Conservation (phyloP, 768 basidiomycete genomes). For the Galerina marginata region DNA sequence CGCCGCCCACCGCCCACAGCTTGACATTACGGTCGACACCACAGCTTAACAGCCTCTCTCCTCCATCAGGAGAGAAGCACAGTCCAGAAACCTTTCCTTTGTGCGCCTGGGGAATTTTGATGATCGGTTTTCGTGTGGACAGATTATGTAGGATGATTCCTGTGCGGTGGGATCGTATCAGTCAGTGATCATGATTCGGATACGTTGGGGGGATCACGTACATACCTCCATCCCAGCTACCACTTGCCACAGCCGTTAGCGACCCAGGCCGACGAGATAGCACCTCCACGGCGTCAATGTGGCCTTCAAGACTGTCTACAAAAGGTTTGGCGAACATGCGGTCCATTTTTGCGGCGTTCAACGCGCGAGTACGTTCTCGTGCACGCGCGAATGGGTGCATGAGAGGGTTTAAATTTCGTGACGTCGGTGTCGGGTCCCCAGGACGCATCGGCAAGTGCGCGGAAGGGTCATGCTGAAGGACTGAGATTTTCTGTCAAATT, state of each 20-base stretch:
- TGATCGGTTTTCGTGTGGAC: conserved; percentile 55
- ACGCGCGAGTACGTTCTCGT: conserved; percentile 89
- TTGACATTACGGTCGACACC: conserved; percentile 85
- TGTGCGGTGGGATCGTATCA: conserved; percentile 32
- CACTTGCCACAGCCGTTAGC: conserved; percentile 83
- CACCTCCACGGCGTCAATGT: conserved; percentile 92
- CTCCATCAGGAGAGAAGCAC: conserved; percentile 63
- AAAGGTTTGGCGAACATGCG: conserved; percentile 98
- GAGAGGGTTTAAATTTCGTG: conserved; percentile 92
- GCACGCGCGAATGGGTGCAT: conserved; percentile 95
- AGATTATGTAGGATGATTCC: conserved; percentile 89
- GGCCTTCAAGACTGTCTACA: conserved; percentile 87
- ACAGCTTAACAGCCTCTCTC: conserved; percentile 73
- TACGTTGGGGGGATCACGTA: conserved; percentile 23
- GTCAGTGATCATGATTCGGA: conserved; percentile 7
- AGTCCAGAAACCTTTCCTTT: conserved; percentile 87
- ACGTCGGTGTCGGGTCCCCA: conserved; percentile 86
- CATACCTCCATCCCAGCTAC: conserved; percentile 95
- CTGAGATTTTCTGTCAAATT: conserved; percentile 78
- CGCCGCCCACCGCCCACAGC: conserved; percentile 65
- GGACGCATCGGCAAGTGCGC: conserved; percentile 73
- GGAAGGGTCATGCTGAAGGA: conserved; percentile 83
- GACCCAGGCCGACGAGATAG: conserved; percentile 75
- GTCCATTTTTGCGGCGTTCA: conserved; percentile 97
- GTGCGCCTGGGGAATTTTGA: conserved; percentile 73